Base-by-base conservation (phyloP, 2,329 filamentous ascomycete species). In the Penicillium sp. region DNA sequence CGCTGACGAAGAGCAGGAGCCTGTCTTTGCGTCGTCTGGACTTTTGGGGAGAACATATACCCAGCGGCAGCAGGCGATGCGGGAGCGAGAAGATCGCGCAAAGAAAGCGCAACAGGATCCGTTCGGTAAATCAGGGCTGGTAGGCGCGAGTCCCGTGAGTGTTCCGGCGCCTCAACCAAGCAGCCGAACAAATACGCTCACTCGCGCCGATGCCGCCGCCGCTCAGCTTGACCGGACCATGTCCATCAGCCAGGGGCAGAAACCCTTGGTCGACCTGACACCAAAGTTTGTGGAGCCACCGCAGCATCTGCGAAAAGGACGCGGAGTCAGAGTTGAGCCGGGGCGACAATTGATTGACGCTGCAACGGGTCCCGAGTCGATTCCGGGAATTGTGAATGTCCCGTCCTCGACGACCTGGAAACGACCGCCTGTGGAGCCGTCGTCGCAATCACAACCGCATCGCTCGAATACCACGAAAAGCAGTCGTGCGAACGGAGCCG, bases 241-340 rank as follows among this genome's bases (percentile, higher is more conserved):
- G n/a, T 79, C 78, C 2, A 55, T 66, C 43, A 64, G 59, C 5
- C 62, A 66, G 25, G 70, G 66, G 57, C 74, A 75, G 3, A 82
- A 81, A 52, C 85, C 86, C 1, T 74, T 90, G 5, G 69, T 90
- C 28, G 85, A 87, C 59, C 74, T 89, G 36, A 83, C 82, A 0
- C 81, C 82, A 0, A 73, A 75, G 42, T 85, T 84, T 60, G 74
- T 77, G 43, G 83, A 86, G 52, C 76, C 83, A 5, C 83, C 83
- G 2, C 65, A 67, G 35, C 64, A 69, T 49, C 51, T 48, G 4
- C 59, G 61, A 27, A 68, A 65, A 45, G 68, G 65, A 4, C 61
- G 64, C 41, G 69, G 66, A n/a, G 60, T 72, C 7, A 55, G 13
- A 75, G 84, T 64, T n/a, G 66, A 67, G 24, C 59, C 61, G 1